A percentile compares a stretch with the other conserved stretches of the same genome.
Conservation (phyloP, 2,329 filamentous ascomycete genomes). For the Diaporthe citri region DNA sequence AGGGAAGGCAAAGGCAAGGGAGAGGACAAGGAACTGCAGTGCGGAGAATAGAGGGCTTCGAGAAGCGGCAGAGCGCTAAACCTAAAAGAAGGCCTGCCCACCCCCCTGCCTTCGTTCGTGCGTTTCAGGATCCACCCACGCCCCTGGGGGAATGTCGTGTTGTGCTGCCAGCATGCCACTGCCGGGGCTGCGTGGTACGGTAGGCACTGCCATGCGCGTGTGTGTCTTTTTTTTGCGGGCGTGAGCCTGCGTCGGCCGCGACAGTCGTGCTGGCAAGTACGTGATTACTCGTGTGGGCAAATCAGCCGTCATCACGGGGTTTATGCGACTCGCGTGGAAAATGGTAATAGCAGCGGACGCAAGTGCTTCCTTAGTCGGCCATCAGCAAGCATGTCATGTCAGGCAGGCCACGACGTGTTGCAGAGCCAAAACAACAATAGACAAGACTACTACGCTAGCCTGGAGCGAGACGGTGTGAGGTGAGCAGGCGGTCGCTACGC, state of each 20-base stretch:
- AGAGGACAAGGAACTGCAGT: slow-evolving; percentile 31
- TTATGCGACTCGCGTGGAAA: slow-evolving; percentile 20
- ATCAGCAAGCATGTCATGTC: background rate
- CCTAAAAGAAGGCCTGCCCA: slow-evolving; percentile 29
- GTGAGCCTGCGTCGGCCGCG: slow-evolving; percentile 31
- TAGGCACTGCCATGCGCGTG: background rate
- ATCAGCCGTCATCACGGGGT: slow-evolving; percentile 23
- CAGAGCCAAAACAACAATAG: slow-evolving; percentile 13
- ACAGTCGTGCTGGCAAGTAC: background rate
- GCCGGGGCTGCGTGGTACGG: slow-evolving; percentile 5
- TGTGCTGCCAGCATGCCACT: slow-evolving; percentile 1
- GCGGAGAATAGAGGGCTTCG: slow-evolving; percentile 39
- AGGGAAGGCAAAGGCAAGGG: background rate
- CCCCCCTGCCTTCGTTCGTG: slow-evolving; percentile 23
- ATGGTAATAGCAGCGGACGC: slow-evolving; percentile 23
- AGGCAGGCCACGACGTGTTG: too few species aligned
- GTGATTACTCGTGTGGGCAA: background rate
- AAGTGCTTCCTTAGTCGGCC: background rate
- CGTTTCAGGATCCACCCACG: slow-evolving; percentile 38
- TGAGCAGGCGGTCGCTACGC: slow-evolving; percentile 18
- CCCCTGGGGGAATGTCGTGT: slow-evolving; percentile 28
- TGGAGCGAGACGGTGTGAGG: slow-evolving; percentile 23
- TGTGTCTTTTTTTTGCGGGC: slow-evolving; percentile 10
- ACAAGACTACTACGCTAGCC: background rate
- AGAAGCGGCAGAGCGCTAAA: slow-evolving; percentile 39